Evolutionary conservation across 805 yeast species (phyloP).

Genomic region (Candida pini): DNA sequence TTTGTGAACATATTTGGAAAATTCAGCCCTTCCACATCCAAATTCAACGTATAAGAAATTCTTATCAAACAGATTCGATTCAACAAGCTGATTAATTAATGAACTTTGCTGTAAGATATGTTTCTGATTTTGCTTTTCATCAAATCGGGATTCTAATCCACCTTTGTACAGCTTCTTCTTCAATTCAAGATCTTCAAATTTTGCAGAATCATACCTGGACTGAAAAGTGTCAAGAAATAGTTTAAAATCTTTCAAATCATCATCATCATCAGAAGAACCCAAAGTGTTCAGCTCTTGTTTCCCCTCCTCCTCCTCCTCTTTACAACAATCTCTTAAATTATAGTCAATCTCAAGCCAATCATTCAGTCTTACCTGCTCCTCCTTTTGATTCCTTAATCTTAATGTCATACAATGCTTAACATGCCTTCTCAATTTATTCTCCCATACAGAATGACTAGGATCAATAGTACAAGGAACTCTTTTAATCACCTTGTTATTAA

Average conservation of each 20-base stretch:
- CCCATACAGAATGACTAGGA: constrained; percentile 69
- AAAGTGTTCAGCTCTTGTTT: neutral
- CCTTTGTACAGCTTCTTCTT: constrained; percentile 17
- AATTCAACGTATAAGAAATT: constrained; percentile 55
- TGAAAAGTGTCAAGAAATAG: constrained; percentile 16
- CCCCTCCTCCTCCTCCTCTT: constrained; percentile 1
- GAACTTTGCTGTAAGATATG: constrained; percentile 84
- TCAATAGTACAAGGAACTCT: constrained; percentile 76
- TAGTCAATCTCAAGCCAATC: constrained; percentile 45
- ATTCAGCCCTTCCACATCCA: constrained; percentile 90
- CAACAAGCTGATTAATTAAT: constrained; percentile 60
- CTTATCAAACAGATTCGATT: constrained; percentile 32
- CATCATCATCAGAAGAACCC: neutral
- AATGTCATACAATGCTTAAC: constrained; percentile 54
- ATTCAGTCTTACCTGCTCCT: constrained; percentile 23
- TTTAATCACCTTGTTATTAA: constrained; percentile 24
- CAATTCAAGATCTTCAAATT: constrained; percentile 9
- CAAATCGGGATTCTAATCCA: constrained; percentile 40
- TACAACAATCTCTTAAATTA: constrained; percentile 32
- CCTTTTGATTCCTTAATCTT: constrained; percentile 25
- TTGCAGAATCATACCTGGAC: constrained; percentile 1
- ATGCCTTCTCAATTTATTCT: constrained; percentile 49
- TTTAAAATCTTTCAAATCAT: constrained; percentile 16
- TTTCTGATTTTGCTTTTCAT: constrained; percentile 52
- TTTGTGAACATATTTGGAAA: constrained; percentile 56